Base-by-base conservation (phyloP, 192 early-diverging fungal species). In the Gryganskiella cystojenkinii region DNA sequence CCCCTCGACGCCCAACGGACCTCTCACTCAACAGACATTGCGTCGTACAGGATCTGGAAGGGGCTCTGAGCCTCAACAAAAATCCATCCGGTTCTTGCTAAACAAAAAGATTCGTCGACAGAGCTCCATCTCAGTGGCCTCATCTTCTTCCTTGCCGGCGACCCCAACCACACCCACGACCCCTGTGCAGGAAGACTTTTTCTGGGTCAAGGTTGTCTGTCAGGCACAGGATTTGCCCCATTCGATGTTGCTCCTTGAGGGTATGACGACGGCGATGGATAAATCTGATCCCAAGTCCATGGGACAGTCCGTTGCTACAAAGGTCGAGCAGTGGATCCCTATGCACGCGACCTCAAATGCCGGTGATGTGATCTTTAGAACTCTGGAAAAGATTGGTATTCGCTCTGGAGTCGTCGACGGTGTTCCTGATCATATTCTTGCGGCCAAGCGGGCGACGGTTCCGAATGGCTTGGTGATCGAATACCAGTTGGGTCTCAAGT, bases 331-430 rank as follows among this genome's bases (percentile, higher is more conserved):
- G 28, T 78, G 74, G 66, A 81, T 87, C 0, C 83, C 85, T 8
- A 74, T 85, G 47, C 68, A 81, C 0, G 56, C 83, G 2, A 78
- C 63, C 2, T 76, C 83, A 5, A 83, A 81, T 17, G 82, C 85
- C 40, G 72, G 81, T 13, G 83, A 86, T 54, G 70, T 85, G 30
- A 85, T 83, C n/a, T 62, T 67, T n/a, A 82, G 67, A 54, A 76
- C 86, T 0, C 43, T 87, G 3, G 88, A 89, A 14, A 89, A 84
- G 31, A 79, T 87, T 42, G 84, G 85, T 44, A 81, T 89, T 14
- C 42, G 63, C 11, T 66, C 83, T 20, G 82, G 80, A 17, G 80
- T 82, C 19, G 78, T 83, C 15, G 85, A 84, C 67, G 81, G 80
- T 44, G 80, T 73, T 3, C 74, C 60, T 14, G 74, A 78, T 20